Evolutionary conservation across 805 yeast species (phyloP), one percentile per base, ranked within the genome.

Genomic region (Tetrapisispora taiwanensis): DNA sequence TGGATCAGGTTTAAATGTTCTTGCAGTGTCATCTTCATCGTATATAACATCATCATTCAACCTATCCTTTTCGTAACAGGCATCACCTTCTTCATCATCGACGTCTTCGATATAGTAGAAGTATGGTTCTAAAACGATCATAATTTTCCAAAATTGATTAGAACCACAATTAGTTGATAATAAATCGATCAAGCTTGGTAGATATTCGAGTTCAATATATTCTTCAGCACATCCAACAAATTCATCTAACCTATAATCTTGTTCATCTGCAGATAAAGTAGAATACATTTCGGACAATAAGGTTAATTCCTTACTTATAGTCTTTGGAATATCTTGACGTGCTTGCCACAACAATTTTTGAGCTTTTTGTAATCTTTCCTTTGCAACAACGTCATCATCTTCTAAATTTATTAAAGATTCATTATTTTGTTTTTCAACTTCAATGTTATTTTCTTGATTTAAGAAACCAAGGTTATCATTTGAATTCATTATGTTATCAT

Each of bases 181-280:
- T 17, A 62, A 60, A 20, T 59, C 55, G 7, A 62, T 55, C 35
- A 63, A 48, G 17, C 58, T 53, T 9, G 68, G 68, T 30, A 62
- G 46, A 46, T 56, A 63, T 41, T 58, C 63, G 13, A 58, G 45
- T 48, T 63, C 67, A 33, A 62, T 62, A 42, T 62, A 63, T 42
- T 62, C 65, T 36, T 63, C 68, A 2, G 68, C 68, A 42, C 65
- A 60, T 36, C 62, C 56, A 3, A 63, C 68, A 52, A 63, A 63
- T 43, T 62, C 65, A 43, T 62, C 66, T 19, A 63, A 41, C 45
- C 62, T 60, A 28, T 55, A 62, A 46, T 63, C 68, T 46, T 63
- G 68, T 46, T 63, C 68, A 44, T 60, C 65, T 4, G 65, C 64
- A 15, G 63, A 58, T 35, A 60, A 48, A 1, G 65, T 59, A 1